Evolutionary conservation across 768 basidiomycete genomes (phyloP).

Genomic region (Cubamyces sp.): DNA sequence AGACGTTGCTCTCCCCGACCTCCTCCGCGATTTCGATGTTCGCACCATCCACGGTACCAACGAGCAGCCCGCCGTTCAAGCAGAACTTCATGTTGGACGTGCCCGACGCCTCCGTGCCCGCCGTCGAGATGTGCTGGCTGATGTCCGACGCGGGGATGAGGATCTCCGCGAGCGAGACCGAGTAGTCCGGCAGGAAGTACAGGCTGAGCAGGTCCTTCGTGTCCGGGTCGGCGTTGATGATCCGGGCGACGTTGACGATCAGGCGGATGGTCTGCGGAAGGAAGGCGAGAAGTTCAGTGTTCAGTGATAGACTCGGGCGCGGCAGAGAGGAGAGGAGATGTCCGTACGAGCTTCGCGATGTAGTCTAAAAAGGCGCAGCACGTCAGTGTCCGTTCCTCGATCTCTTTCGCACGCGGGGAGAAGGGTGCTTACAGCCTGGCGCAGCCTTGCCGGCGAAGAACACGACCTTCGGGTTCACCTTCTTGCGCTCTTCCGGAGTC

Average conservation of each 20-base stretch:
- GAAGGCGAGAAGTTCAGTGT: neutral
- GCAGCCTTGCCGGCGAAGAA: constrained; percentile 99
- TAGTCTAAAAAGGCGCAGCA: constrained; percentile 56
- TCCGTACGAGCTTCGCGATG: constrained; percentile 81
- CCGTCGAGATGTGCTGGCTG: constrained; percentile 96
- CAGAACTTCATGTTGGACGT: constrained; percentile 92
- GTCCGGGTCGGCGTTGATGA: constrained; percentile 85
- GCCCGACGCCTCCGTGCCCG: constrained; percentile 88
- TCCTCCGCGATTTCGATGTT: constrained; percentile 98
- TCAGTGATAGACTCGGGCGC: neutral
- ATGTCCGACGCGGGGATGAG: constrained; percentile 93
- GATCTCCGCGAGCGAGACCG: constrained; percentile 80
- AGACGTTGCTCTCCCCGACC: constrained; percentile 90
- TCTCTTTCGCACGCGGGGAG: neutral
- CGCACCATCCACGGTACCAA: constrained; percentile 94
- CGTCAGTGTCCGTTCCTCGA: constrained; percentile 26
- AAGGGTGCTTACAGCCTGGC: constrained; percentile 69
- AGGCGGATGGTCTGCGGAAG: constrained; percentile 81
- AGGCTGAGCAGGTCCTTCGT: constrained; percentile 85
- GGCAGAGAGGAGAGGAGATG: neutral
- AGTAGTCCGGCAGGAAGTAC: constrained; percentile 97
- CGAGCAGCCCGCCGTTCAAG: constrained; percentile 84
- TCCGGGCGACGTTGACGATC: constrained; percentile 85
- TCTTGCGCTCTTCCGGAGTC: constrained; percentile 78
- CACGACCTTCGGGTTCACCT: constrained; percentile 83